Base-by-base conservation (phyloP, 129 eudicot genomes). In the Artemisia annua region DNA sequence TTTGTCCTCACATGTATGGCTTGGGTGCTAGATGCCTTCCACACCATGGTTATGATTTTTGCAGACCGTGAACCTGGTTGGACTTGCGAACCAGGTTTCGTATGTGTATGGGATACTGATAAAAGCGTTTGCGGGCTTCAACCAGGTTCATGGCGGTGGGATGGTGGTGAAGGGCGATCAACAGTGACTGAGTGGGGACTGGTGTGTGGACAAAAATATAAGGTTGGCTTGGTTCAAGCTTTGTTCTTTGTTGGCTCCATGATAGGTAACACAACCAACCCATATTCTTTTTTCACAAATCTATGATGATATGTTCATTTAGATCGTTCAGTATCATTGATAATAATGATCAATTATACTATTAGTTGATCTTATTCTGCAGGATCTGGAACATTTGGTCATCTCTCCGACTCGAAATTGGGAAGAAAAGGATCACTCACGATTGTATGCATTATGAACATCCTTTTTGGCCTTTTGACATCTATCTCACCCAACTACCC, bases 311-410 rank as follows among this genome's bases (percentile, higher is more conserved):
- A 39, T 39, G 46, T 7, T 39, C 46, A 39, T 39, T 39, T 39
- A 39, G 46, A 11, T 35, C 43, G 11, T 7, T 39, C 1, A 39
- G 10, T 39, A 35, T 5, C 43, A 35, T 35, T 35, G 43, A 8
- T 39, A 39, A 8, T 39, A 39, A 6, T 35, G 43, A 35, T 35
- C 32, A n/a, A 59, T 59, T 60, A 60, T 17, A 55, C 15, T 19
- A 2, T 18, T 11, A 15, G 52, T 66, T 66, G 70, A 43, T 67
- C 39, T 48, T 22, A 67, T 64, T 20, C 57, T 70, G 59, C 88
- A 89, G 97, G 98, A 58, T 88, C 87, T 5, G 98, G 98, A 65
- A 82, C 84, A 71, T 93, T 93, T 77, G 98, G 98, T 48, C 96
- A 90, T 75, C 90, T 93, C 16, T 93, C 98, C 7, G 97, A 93